Evolutionary conservation across 495 filamentous ascomycete genomes (phyloP), one percentile per base, ranked within the genome.

Genomic region (Podospora sp.): DNA sequence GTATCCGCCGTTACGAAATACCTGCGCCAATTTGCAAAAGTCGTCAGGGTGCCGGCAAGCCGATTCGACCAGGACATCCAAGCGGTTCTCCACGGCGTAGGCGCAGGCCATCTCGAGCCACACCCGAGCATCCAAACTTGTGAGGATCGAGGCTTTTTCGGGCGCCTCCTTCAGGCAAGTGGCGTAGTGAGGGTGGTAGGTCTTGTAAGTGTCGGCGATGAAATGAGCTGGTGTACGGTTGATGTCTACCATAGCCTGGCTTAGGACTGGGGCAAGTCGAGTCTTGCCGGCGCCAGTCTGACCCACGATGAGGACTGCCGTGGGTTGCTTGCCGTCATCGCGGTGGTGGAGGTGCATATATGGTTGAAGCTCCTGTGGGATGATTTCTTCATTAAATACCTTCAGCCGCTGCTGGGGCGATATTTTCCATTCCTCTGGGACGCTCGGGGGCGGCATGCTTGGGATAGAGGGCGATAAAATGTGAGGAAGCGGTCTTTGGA

Each of bases 231-330:
- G 69, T 0, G 25, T 0, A 8, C 12, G 46, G 35, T 67, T 52
- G 8, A 36, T 20, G 14, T 25, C 51, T 56, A 50, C 20, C 29
- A 81, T 33, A 65, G 75, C 67, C 21, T 24, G 2, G 36, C 65
- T 64, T 57, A 80, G 63, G 21, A 62, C 63, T 7, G 78, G 79
- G 9, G 77, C 74, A 0, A 75, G 68, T 57, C 72, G 74, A 53
- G 79, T 79, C 46, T 81, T 81, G 22, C 79, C 79, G 6, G 79
- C 77, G 70, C 79, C 79, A 9, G 79, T 81, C 60, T 81, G 79
- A 60, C 79, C 79, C 18, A 78, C 67, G 24, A 81, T 65, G 3
- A 81, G 66, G 21, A 81, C 66, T 26, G 78, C 78, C n/a, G 77
- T 67, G 29, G 72, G 73, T 9, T 50, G 65, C 8, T 52, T 68